These are phyloP conservation scores for Fraxinus paxiana DNA, from an alignment of 305 asterid genomes.

Conservation along the genomic window DNA sequence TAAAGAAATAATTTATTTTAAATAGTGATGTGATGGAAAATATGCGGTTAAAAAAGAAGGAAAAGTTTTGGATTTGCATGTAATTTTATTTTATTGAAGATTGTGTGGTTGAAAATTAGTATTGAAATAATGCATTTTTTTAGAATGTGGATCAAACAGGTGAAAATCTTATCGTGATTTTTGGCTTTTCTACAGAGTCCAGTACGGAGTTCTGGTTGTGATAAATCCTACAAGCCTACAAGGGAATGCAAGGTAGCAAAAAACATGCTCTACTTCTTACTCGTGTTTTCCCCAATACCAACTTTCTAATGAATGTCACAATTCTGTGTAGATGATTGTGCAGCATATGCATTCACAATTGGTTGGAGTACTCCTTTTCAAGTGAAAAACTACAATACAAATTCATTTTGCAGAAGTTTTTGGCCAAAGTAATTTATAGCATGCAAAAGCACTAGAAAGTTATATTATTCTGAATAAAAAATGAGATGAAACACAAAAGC, in stretches of 20 bases:
- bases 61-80: too few relatives aligned
- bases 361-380: not conserved
- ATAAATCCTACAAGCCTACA: too few relatives aligned
- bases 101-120: too few relatives aligned
- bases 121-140: too few relatives aligned
- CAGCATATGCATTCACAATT: not conserved
- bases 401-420: not conserved
- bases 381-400: too few relatives aligned
- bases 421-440: too few relatives aligned
- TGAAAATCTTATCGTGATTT: not conserved
- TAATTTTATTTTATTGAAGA: too few relatives aligned
- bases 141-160: too few relatives aligned
- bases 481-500: not conserved
- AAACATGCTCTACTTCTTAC: not conserved
- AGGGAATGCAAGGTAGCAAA: not conserved
- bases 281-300: too few relatives aligned
- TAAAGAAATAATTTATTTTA: too few relatives aligned
- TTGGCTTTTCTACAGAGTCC: not conserved
- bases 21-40: too few relatives aligned
- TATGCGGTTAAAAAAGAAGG: too few relatives aligned
- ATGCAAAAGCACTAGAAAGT: not conserved
- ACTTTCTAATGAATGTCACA: not conserved
- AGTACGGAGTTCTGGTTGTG: not conserved
- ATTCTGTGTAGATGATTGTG: not conserved
- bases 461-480: not conserved